Percentiles rank a stretch among this genome's conserved stretches.
Evolutionary conservation across 2,329 filamentous ascomycete species (phyloP).

Genomic region (Pestalotiopsis sp.): DNA sequence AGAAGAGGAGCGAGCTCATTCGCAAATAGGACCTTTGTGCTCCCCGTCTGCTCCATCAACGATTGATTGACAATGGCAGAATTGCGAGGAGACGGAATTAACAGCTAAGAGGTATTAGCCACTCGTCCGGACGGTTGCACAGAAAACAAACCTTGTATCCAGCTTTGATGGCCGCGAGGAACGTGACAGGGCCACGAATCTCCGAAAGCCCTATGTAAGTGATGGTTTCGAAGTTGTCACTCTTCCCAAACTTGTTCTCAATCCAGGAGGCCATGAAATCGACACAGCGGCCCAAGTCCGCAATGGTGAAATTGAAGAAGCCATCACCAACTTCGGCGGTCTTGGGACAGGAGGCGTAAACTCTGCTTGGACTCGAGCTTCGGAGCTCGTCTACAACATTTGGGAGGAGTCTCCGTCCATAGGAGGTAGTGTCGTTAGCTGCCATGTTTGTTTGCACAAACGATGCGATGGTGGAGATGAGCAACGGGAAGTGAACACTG

Average conservation of each 20-base stretch:
- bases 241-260: constrained; percentile 22
- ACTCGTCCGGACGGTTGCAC: neutral
- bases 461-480: neutral
- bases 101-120: constrained; percentile 13
- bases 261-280: constrained; percentile 30
- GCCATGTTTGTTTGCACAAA: neutral
- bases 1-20: constrained; percentile 11
- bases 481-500: neutral
- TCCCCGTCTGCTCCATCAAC: constrained; percentile 19
- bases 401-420: constrained; percentile 18
- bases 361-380: constrained; percentile 1
- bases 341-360: constrained; percentile 20
- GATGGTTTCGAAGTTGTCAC: constrained; percentile 24
- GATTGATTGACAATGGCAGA: constrained; percentile 14
- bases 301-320: constrained; percentile 18
- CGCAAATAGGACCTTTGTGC: constrained; percentile 15
- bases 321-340: constrained; percentile 17
- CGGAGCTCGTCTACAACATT: constrained; percentile 17
- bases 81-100: constrained; percentile 21
- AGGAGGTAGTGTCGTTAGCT: constrained; percentile 6
- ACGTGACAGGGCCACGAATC: constrained; percentile 30
- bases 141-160: constrained; percentile 31
- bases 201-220: constrained; percentile 28
- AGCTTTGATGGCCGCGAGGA: constrained; percentile 36
- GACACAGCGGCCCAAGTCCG: constrained; percentile 21